phyloP scores from a whole-genome alignment of 2,329 filamentous ascomycete species.

The Talaromyces sp. region DNA sequence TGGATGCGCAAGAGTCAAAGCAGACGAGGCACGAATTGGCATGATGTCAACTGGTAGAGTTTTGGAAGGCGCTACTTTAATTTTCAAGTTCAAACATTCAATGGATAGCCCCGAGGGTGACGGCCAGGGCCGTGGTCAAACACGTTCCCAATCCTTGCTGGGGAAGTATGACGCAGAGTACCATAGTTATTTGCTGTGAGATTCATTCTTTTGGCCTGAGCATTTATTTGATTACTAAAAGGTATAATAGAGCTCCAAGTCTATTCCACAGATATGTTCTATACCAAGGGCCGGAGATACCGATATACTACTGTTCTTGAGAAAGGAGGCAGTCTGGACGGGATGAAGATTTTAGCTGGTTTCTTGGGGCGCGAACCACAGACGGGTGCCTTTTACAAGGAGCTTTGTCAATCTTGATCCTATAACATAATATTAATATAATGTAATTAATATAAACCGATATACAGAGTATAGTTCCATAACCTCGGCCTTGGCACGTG shows the following conservation, averaged over 20 bases:
- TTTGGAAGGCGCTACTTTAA: too few relatives aligned
- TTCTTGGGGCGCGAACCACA: constrained; percentile 1
- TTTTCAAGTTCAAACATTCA: too few relatives aligned
- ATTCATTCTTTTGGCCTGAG: constrained; percentile 8
- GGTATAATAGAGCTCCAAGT: constrained; percentile 17
- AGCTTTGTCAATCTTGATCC: not conserved
- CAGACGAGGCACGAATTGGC: not conserved
- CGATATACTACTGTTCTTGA: constrained; percentile 39
- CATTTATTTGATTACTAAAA: not conserved
- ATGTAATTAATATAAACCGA: too few relatives aligned
- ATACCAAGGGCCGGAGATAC: constrained; percentile 38
- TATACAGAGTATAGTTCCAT: not conserved
- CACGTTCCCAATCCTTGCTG: constrained; percentile 31
- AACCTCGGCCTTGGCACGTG: not conserved
- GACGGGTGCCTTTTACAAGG: not conserved
- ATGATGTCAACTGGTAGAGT: too few relatives aligned
- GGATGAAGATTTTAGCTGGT: not conserved
- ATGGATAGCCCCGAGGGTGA: not conserved
- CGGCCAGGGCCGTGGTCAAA: constrained; percentile 14
- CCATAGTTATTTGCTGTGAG: constrained; percentile 36
- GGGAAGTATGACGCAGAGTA: constrained; percentile 40
- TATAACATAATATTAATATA: too few relatives aligned
- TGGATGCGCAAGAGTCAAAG: not conserved
- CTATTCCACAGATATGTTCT: constrained; percentile 44
- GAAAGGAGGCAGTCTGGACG: constrained; percentile 41